Evolutionary conservation across 805 yeast species (phyloP).

Genomic region (Candida pseudoglaebosa): DNA sequence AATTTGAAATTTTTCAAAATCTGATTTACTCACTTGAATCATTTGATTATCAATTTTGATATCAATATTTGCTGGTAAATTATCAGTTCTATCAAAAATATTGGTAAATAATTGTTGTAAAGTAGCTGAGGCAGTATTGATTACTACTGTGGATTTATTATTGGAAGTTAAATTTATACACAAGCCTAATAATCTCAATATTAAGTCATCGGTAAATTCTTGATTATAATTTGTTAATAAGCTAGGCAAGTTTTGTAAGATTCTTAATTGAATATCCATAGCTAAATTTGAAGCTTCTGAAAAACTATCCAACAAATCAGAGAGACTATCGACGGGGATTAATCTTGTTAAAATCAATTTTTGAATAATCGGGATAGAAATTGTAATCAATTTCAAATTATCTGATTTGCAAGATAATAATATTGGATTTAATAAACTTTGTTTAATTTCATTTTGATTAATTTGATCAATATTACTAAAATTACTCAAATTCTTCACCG

Average conservation of each 20-base stretch:
- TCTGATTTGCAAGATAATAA: slow-evolving; percentile 68
- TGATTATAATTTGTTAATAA: slow-evolving; percentile 61
- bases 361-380: slow-evolving; percentile 70
- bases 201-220: slow-evolving; percentile 49
- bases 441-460: slow-evolving; percentile 10
- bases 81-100: slow-evolving; percentile 65
- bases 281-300: slow-evolving; percentile 73
- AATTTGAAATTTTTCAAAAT: slow-evolving; percentile 67
- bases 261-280: slow-evolving; percentile 79
- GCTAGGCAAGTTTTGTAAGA: slow-evolving; percentile 77
- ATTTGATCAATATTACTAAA: slow-evolving; percentile 18
- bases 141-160: slow-evolving; percentile 70
- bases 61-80: slow-evolving; percentile 13
- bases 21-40: slow-evolving; percentile 45
- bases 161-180: slow-evolving; percentile 70
- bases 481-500: slow-evolving; percentile 13
- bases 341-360: slow-evolving; percentile 51
- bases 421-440: slow-evolving; percentile 48
- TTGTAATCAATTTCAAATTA: slow-evolving; percentile 67
- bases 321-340: slow-evolving; percentile 50
- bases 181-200: slow-evolving; percentile 58
- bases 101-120: slow-evolving; percentile 78
- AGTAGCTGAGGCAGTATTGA: slow-evolving; percentile 90
- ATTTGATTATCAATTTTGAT: slow-evolving; percentile 39
- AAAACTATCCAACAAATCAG: slow-evolving; percentile 60